Percentiles rank a stretch among this genome's conserved stretches.
These are phyloP conservation scores for Tolypocladium album DNA, from an alignment of 2,329 filamentous ascomycete species.

Conservation along the genomic window DNA sequence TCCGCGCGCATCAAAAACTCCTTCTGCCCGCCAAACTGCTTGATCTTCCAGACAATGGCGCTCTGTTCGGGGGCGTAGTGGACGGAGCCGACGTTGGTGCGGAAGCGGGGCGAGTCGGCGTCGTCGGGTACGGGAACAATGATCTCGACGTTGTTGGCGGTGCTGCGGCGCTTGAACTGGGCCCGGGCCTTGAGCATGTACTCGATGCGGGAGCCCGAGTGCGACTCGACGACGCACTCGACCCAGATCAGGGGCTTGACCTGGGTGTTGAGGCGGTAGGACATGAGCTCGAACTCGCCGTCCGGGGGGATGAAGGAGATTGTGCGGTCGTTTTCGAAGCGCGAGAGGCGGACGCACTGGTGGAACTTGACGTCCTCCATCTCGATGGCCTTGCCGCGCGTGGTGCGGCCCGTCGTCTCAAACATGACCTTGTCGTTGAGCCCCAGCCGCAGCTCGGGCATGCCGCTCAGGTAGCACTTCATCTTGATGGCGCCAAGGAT, in stretches of 20 bases:
- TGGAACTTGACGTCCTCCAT: constrained; percentile 99
- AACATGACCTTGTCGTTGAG: constrained; percentile 99
- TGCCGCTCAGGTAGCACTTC: constrained; percentile 98
- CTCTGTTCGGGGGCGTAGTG: constrained; percentile 97
- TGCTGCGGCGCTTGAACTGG: constrained; percentile 95
- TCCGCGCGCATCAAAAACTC: constrained; percentile 98
- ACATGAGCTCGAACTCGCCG: constrained; percentile 98
- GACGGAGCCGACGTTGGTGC: constrained; percentile 93
- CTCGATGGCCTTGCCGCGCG: constrained; percentile 91
- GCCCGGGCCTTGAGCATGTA: constrained; percentile 98
- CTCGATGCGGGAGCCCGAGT: constrained; percentile 90
- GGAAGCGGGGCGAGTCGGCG: constrained; percentile 89
- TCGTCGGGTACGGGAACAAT: constrained; percentile 95
- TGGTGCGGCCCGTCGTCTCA: constrained; percentile 89
- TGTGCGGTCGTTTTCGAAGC: constrained; percentile 96
- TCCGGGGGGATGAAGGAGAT: constrained; percentile 99
- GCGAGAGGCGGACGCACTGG: constrained; percentile 88
- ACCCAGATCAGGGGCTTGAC: constrained; percentile 99
- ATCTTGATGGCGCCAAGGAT: constrained; percentile 97
- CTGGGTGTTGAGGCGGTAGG: constrained; percentile 94
- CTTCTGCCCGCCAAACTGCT: constrained; percentile 97
- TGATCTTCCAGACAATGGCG: constrained; percentile 99
- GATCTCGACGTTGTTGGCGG: constrained; percentile 98
- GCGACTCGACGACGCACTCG: constrained; percentile 91
- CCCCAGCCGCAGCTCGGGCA: constrained; percentile 90